A percentile compares a stretch with the other conserved stretches of the same genome.
phyloP scores from a whole-genome alignment of 257 asterid species.

The Fraxinus americana region DNA sequence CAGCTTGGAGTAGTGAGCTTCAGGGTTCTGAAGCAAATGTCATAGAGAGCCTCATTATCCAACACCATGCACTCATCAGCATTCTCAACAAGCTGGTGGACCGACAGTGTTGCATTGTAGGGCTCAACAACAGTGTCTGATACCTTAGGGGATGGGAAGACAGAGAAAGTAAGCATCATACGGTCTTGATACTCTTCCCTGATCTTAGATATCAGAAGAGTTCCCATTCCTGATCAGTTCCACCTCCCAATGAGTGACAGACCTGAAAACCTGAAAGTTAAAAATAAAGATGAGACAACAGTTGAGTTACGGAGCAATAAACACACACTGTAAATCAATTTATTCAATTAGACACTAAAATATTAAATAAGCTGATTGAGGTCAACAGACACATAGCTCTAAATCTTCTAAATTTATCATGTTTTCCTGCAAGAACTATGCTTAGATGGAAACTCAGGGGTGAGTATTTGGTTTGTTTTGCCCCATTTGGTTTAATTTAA shows the following conservation, averaged over 20 bases:
- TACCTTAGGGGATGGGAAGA: constrained; percentile 53
- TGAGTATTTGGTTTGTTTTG: not conserved
- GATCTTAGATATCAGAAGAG: constrained; percentile 49
- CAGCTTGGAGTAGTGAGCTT: constrained; percentile 63
- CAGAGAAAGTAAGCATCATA: constrained; percentile 56
- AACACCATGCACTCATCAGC: constrained; percentile 57
- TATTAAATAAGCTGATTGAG: not conserved
- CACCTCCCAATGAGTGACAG: constrained; percentile 57
- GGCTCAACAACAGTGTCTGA: constrained; percentile 59
- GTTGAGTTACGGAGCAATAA: not conserved
- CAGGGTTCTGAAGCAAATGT: constrained; percentile 58
- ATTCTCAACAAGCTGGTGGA: constrained; percentile 56
- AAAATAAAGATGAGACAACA: not conserved
- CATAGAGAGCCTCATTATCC: constrained; percentile 53
- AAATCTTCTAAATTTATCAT: not conserved
- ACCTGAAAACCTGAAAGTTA: constrained; percentile 44
- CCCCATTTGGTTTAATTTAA: not conserved
- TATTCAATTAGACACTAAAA: not conserved
- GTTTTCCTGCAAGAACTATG: not conserved
- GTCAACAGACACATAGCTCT: not conserved
- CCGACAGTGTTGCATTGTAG: constrained; percentile 47
- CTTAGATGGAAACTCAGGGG: too few species aligned
- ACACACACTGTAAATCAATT: not conserved
- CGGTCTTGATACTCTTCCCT: constrained; percentile 55
- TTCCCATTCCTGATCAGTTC: constrained; percentile 58